A percentile compares a stretch with the other conserved stretches of the same genome.
These are phyloP conservation scores for Gaeumannomyces tritici DNA, from an alignment of 2,329 filamentous ascomycete species.

Conservation along the genomic window DNA sequence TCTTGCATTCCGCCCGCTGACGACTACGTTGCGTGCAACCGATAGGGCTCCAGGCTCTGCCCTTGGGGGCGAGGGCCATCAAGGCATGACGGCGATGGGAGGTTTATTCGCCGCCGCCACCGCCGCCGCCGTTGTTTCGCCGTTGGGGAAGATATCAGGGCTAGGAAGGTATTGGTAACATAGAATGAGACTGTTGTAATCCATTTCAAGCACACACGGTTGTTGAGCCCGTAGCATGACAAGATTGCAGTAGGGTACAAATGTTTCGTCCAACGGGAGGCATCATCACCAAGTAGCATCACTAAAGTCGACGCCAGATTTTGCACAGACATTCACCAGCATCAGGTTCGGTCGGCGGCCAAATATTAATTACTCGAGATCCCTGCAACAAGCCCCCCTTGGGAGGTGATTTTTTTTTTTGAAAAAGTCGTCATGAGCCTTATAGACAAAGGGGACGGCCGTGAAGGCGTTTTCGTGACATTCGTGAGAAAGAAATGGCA, in stretches of 20 bases:
- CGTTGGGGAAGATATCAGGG: too few species aligned
- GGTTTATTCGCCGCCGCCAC: too few species aligned
- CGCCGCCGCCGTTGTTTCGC: too few species aligned
- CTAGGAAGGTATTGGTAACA: too few species aligned
- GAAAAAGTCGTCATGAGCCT: neutral
- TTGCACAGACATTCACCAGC: neutral
- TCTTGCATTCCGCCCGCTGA: neutral
- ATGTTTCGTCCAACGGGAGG: neutral
- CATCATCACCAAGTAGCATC: neutral
- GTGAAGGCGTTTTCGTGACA: neutral
- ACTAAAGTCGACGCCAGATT: neutral
- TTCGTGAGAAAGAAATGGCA: neutral
- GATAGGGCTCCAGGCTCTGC: slow-evolving; percentile 21
- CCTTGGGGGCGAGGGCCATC: slow-evolving; percentile 21
- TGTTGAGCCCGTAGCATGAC: too few species aligned
- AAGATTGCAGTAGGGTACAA: too few species aligned
- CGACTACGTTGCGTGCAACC: neutral
- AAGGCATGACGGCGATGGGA: slow-evolving; percentile 13
- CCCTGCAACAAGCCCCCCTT: neutral
- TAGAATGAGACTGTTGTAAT: too few species aligned
- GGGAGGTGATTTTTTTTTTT: neutral
- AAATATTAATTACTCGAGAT: neutral
- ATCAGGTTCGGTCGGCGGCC: too few species aligned
- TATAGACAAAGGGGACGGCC: neutral
- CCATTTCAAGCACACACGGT: too few species aligned